These are phyloP conservation scores for Gymnopilus dilepis DNA, from an alignment of 768 basidiomycete species.

Conservation along the genomic window DNA sequence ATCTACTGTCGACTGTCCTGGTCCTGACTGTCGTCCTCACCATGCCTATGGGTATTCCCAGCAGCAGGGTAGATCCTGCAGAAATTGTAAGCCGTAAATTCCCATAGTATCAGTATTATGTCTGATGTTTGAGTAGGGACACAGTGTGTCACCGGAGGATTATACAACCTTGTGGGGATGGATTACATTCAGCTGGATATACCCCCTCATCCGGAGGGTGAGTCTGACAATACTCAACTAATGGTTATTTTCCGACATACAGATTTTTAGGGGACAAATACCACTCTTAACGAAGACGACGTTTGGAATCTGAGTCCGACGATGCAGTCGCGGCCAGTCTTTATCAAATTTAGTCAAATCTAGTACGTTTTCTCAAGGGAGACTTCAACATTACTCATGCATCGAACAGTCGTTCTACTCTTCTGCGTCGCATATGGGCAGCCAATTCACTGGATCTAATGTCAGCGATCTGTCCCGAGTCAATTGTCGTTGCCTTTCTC, in stretches of 20 bases:
- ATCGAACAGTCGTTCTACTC: conserved; percentile 37
- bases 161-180: conserved; percentile 75
- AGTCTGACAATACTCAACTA: conserved; percentile 7
- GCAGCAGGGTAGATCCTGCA: conserved; percentile 49
- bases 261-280: conserved; percentile 44
- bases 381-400: background rate
- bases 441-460: conserved; percentile 54
- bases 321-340: conserved; percentile 68
- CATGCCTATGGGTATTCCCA: conserved; percentile 76
- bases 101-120: background rate
- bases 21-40: conserved; percentile 53
- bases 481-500: background rate
- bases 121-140: conserved; percentile 42
- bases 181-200: conserved; percentile 76
- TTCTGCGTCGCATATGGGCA: conserved; percentile 47
- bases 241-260: background rate
- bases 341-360: conserved; percentile 51
- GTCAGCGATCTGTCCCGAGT: conserved; percentile 29
- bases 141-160: conserved; percentile 71
- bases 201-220: conserved; percentile 62
- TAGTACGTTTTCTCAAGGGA: conserved; percentile 31
- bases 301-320: conserved; percentile 76
- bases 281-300: conserved; percentile 71
- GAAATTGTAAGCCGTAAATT: conserved; percentile 65
- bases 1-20: conserved; percentile 48